Percentiles rank a stretch among this genome's conserved stretches.
These are phyloP conservation scores for Aspergillus fischeri DNA, from an alignment of 2,329 filamentous ascomycete genomes.

Conservation along the genomic window DNA sequence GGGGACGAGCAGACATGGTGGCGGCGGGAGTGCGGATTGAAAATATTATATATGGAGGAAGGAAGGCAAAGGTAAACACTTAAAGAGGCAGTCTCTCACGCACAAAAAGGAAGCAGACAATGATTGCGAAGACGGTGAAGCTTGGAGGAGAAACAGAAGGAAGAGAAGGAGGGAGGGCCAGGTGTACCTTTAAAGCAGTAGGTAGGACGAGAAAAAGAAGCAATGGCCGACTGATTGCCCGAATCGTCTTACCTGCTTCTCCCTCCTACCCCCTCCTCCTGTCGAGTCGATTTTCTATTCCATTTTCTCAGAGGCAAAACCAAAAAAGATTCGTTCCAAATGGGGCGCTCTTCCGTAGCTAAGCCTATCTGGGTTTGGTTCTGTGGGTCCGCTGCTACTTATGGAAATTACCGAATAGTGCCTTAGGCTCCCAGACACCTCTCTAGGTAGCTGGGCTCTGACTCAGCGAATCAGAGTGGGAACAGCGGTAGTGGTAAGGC, in stretches of 20 bases:
- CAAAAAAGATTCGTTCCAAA: background rate
- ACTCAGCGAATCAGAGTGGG: background rate
- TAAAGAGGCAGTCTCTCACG: background rate
- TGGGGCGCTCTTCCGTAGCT: background rate
- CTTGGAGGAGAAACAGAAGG: slow-evolving; percentile 6
- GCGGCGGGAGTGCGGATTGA: slow-evolving; percentile 15
- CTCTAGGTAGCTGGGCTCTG: background rate
- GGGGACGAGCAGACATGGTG: slow-evolving; percentile 69
- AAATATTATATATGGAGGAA: slow-evolving; percentile 7
- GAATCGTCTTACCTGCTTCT: background rate
- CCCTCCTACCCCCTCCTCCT: background rate
- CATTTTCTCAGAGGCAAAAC: background rate
- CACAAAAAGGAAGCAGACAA: background rate
- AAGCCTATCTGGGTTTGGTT: background rate
- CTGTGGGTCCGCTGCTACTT: background rate
- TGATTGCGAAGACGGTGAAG: slow-evolving; percentile 1
- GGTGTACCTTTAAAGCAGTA: background rate
- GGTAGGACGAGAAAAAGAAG: slow-evolving; percentile 11
- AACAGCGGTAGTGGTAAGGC: background rate
- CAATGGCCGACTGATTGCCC: slow-evolving; percentile 2
- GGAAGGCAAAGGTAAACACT: slow-evolving; percentile 2
- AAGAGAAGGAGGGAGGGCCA: slow-evolving; percentile 7
- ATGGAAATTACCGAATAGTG: background rate
- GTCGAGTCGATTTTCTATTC: background rate
- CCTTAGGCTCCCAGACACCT: background rate